Conservation (phyloP, 768 basidiomycete genomes). For the Auricularia auricula-judae region DNA sequence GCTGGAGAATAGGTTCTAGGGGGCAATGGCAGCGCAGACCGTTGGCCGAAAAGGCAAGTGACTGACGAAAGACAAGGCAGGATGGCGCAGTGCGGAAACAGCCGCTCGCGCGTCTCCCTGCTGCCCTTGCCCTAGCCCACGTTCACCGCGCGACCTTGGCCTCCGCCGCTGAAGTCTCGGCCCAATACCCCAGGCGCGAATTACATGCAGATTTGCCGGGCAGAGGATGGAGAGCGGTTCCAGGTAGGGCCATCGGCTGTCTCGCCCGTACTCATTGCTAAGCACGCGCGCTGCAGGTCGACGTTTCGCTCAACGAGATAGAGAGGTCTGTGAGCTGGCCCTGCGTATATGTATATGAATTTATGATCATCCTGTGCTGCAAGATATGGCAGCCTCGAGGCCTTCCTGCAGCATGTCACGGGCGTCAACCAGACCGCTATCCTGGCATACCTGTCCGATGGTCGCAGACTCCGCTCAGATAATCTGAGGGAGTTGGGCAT, state of each 20-base stretch:
- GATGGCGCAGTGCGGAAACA: no score
- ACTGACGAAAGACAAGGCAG: no score
- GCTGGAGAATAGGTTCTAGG: no score
- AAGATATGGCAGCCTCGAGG: conserved; percentile 59
- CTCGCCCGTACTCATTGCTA: not conserved
- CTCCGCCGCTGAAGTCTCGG: no score
- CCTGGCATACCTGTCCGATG: conserved; percentile 72
- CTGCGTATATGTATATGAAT: not conserved
- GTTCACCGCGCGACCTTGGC: no score
- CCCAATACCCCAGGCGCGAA: no score
- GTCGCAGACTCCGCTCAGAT: conserved; percentile 54
- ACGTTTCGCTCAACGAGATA: conserved; percentile 62
- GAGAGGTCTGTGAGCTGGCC: conserved; percentile 41
- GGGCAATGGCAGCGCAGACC: no score
- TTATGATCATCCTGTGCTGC: not conserved
- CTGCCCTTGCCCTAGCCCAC: no score
- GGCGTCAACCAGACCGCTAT: conserved; percentile 59
- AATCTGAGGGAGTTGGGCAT: conserved; percentile 60
- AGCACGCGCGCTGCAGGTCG: conserved; percentile 27
- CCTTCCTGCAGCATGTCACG: conserved; percentile 59
- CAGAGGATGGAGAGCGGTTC: conserved; percentile 29
- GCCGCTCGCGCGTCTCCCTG: no score
- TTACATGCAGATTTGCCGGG: conserved; percentile 27
- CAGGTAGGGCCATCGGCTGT: conserved; percentile 15
- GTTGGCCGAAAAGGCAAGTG: no score